phyloP scores from a whole-genome alignment of 495 filamentous ascomycete genomes.

The Lasiosphaeria ovina region DNA sequence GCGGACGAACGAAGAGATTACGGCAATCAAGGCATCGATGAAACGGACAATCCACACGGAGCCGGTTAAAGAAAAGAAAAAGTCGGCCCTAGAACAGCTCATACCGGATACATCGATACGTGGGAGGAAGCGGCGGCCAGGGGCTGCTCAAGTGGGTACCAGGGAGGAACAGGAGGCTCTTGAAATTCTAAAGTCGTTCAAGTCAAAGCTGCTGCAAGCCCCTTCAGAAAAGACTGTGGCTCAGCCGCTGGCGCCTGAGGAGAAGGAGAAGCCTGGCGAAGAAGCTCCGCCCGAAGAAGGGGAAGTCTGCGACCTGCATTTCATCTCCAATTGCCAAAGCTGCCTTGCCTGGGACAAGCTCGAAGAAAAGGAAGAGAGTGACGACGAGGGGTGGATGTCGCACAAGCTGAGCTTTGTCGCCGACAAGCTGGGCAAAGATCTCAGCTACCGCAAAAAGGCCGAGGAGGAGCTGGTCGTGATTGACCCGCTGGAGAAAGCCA shows the following conservation, averaged over 20 bases:
- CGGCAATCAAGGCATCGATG: slow-evolving; percentile 87
- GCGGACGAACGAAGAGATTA: slow-evolving; percentile 89
- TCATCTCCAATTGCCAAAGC: slow-evolving; percentile 89
- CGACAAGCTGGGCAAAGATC: slow-evolving; percentile 86
- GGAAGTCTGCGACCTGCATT: slow-evolving; percentile 79
- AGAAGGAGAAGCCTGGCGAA: slow-evolving; percentile 29
- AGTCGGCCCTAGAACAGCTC: slow-evolving; percentile 74
- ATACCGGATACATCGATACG: slow-evolving; percentile 77
- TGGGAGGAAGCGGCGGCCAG: slow-evolving; percentile 74
- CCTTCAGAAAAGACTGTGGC: slow-evolving; percentile 46
- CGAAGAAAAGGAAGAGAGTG: slow-evolving; percentile 55
- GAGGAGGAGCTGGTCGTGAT: slow-evolving; percentile 91
- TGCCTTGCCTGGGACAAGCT: slow-evolving; percentile 75
- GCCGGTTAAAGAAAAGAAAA: slow-evolving; percentile 56
- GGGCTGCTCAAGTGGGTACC: slow-evolving; percentile 35
- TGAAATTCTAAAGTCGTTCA: slow-evolving; percentile 71
- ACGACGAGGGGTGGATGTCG: slow-evolving; percentile 63
- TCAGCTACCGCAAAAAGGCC: slow-evolving; percentile 84
- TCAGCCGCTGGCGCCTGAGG: slow-evolving; percentile 20
- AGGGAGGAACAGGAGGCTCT: slow-evolving; percentile 62
- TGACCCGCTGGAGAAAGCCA: slow-evolving; percentile 84
- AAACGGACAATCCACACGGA: slow-evolving; percentile 67
- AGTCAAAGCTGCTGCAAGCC: slow-evolving; percentile 67
- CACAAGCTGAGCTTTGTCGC: slow-evolving; percentile 83
- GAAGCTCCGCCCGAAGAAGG: slow-evolving; percentile 32